Evolutionary conservation across 257 asterid genomes (phyloP), one percentile per base, ranked within the genome.

Genomic region (Forsythia viridissima): DNA sequence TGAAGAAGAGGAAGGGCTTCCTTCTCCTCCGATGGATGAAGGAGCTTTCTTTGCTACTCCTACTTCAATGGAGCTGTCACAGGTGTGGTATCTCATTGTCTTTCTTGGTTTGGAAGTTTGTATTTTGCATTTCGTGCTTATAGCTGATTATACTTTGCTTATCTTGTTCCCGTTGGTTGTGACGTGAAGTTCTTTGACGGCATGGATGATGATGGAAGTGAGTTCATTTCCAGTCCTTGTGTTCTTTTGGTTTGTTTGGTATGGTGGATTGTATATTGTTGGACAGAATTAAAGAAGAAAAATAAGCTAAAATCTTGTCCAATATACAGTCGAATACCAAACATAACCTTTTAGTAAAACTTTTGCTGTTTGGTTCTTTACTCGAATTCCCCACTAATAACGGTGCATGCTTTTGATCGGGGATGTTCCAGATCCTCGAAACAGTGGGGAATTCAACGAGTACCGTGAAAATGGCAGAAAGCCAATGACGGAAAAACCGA

Each of bases 21-120:
- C 97, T 66, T 91, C 94, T 81, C 97, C 97, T n/a, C 97, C 97
- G 8, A 77, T 92, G 30, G 96, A 92, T 71, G 96, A 88, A 81
- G 94, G 89, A 70, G 92, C 88, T 51, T 88, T 92, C 78, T 76
- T 90, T 77, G 77, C 90, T 72, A 67, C 89, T 72, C 91, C 90
- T 57, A 57, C 88, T 39, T 80, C 89, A 46, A 88, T 92, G 84
- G 97, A 91, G 86, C 71, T 86, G 72, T 90, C 93, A 21, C 88
- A 89, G 90, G 97, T 91, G 81, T 21, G 65, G 66, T 70, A 70
- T 74, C 74, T 41, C 18, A 8, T 63, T 3, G 30, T 68, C n/a
- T 37, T 48, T 52, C 42, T 30, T 13, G 0, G 12, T 40, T 82
- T 13, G 30, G 48, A 73, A 21, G 15, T 63, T 63, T 10, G 16